These are phyloP conservation scores for Truncatella angustata DNA, from an alignment of 2,329 filamentous ascomycete genomes.

Conservation along the genomic window DNA sequence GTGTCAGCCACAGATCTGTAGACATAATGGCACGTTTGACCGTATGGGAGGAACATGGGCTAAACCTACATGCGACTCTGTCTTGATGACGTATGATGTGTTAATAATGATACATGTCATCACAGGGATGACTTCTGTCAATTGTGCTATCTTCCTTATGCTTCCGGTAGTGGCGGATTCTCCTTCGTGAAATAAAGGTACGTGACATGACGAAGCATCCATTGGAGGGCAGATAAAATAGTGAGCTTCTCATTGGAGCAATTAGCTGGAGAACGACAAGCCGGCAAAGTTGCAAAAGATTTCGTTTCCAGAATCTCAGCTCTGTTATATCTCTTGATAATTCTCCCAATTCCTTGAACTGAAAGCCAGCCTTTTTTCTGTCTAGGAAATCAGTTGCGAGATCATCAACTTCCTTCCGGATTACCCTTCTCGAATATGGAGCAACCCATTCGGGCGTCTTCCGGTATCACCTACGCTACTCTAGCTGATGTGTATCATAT, in stretches of 20 bases:
- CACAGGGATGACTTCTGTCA: slow-evolving; percentile 21
- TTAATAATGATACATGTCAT: slow-evolving; percentile 20
- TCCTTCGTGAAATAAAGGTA: slow-evolving; percentile 6
- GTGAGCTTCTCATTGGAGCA: not conserved
- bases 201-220: slow-evolving; percentile 10
- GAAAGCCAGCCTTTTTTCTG: too few species aligned
- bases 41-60: not conserved
- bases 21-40: not conserved
- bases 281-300: not conserved
- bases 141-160: slow-evolving; percentile 12
- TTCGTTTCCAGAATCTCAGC: too few species aligned
- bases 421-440: not conserved
- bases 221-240: not conserved
- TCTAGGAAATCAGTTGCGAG: too few species aligned
- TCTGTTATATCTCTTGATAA: too few species aligned
- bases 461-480: not conserved
- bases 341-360: too few species aligned
- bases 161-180: slow-evolving; percentile 8
- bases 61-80: slow-evolving; percentile 4
- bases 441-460: not conserved
- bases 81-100: slow-evolving; percentile 18
- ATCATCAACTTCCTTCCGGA: too few species aligned
- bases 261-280: not conserved
- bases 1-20: not conserved
- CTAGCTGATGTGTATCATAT: not conserved